A percentile compares a stretch with the other conserved stretches of the same genome.
Evolutionary conservation across 768 basidiomycete species (phyloP).

Genomic region (Gelatoporia subvermispora): DNA sequence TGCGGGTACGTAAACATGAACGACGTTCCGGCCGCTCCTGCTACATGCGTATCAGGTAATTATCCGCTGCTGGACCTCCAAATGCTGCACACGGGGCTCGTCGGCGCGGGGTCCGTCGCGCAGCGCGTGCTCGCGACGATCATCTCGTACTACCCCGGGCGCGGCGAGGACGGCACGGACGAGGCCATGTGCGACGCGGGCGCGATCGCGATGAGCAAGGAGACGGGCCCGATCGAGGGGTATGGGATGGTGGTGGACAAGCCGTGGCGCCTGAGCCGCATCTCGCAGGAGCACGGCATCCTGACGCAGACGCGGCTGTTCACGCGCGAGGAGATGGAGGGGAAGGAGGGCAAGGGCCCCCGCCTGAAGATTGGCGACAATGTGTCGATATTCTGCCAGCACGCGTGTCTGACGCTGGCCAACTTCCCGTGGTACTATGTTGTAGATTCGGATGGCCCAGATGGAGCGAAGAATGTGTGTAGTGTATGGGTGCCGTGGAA

Average conservation of each 20-base stretch:
- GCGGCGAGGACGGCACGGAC: constrained; percentile 55
- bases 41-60: constrained; percentile 43
- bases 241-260: constrained; percentile 70
- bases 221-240: constrained; percentile 66
- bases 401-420: constrained; percentile 81
- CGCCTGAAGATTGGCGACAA: constrained; percentile 51
- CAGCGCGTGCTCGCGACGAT: constrained; percentile 69
- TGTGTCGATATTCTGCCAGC: constrained; percentile 76
- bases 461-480: constrained; percentile 47
- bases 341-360: constrained; percentile 9
- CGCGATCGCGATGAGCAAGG: constrained; percentile 84
- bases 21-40: not conserved
- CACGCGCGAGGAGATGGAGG: not conserved
- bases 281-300: constrained; percentile 79
- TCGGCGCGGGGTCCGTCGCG: constrained; percentile 51
- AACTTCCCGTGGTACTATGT: constrained; percentile 82
- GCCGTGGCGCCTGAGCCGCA: constrained; percentile 58
- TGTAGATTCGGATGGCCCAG: constrained; percentile 56
- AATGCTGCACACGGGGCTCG: constrained; percentile 69
- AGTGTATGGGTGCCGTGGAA: constrained; percentile 92
- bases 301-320: constrained; percentile 34
- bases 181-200: constrained; percentile 83
- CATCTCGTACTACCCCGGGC: constrained; percentile 73
- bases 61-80: constrained; percentile 84
- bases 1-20: constrained; percentile 44